A percentile compares a stretch with the other conserved stretches of the same genome.
Evolutionary conservation across 2,329 filamentous ascomycete species (phyloP).

Genomic region (Aspergillaceae sp.): DNA sequence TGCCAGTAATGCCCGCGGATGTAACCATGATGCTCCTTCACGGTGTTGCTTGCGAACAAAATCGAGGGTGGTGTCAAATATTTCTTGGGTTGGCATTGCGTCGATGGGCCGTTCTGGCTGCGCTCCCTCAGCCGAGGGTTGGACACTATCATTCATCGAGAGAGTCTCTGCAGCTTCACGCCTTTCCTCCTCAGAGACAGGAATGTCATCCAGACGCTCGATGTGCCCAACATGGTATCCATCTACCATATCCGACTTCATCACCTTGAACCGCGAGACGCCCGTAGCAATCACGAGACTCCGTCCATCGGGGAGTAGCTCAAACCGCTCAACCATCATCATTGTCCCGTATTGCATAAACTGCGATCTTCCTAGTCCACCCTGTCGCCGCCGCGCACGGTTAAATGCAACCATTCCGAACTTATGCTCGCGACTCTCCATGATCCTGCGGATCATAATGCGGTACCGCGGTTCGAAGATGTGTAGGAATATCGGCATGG

Average conservation of each 20-base stretch:
- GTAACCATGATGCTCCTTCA: conserved; percentile 65
- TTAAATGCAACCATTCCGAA: conserved; percentile 83
- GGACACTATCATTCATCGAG: not conserved
- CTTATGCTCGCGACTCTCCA: conserved; percentile 59
- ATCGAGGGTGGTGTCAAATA: conserved; percentile 56
- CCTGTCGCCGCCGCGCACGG: conserved; percentile 44
- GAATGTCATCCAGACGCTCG: conserved; percentile 73
- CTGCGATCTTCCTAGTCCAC: conserved; percentile 42
- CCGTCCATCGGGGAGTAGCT: conserved; percentile 68
- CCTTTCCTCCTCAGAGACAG: conserved; percentile 68
- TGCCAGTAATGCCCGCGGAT: conserved; percentile 59
- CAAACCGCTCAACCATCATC: conserved; percentile 63
- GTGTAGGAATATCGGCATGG: conserved; percentile 76
- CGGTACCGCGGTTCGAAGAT: conserved; percentile 91
- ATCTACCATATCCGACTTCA: conserved; percentile 55
- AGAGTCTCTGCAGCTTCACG: conserved; percentile 61
- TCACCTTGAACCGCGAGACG: conserved; percentile 65
- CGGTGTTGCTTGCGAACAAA: conserved; percentile 64
- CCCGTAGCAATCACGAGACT: conserved; percentile 74
- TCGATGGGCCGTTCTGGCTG: conserved; percentile 17
- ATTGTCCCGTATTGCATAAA: conserved; percentile 73
- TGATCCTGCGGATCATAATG: conserved; percentile 72
- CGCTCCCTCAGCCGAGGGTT: conserved; percentile 13
- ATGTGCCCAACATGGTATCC: conserved; percentile 71
- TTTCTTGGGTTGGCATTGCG: conserved; percentile 58